Conservation (phyloP, 257 asterid species). For the Echites panduratus region DNA sequence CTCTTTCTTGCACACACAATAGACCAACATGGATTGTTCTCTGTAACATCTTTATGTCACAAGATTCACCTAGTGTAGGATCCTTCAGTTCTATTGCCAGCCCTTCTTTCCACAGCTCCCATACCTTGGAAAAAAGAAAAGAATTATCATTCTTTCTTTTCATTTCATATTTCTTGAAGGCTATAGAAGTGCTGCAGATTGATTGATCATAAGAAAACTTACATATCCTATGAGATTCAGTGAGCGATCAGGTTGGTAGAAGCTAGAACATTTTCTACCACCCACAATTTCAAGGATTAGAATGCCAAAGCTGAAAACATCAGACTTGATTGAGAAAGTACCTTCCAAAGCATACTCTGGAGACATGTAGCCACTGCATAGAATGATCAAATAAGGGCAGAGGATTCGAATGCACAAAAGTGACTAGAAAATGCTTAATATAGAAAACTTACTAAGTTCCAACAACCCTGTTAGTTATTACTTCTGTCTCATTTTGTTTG, state of each 20-base stretch:
- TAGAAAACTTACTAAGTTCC: slow-evolving; percentile 35
- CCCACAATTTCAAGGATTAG: slow-evolving; percentile 49
- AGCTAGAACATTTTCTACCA: slow-evolving; percentile 42
- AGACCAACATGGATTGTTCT: slow-evolving; percentile 46
- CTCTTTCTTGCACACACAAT: slow-evolving; percentile 49
- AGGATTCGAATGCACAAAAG: neutral
- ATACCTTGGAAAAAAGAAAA: too few species aligned
- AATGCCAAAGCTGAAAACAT: slow-evolving; percentile 57
- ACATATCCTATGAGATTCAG: slow-evolving; percentile 53
- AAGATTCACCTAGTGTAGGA: slow-evolving; percentile 27
- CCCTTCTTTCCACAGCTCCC: slow-evolving; percentile 50
- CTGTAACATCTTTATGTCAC: slow-evolving; percentile 24
- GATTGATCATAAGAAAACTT: slow-evolving; percentile 22
- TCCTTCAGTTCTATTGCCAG: slow-evolving; percentile 25
- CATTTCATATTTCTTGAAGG: neutral
- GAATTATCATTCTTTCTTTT: neutral
- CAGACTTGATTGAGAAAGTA: slow-evolving; percentile 53
- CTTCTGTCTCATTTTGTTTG: too few species aligned
- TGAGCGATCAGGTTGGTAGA: slow-evolving; percentile 37
- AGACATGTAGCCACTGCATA: slow-evolving; percentile 61
- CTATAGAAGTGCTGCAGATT: neutral
- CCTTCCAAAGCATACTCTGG: slow-evolving; percentile 71
- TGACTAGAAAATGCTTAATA: neutral
- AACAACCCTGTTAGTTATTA: too few species aligned
- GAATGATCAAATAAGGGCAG: neutral